These are phyloP conservation scores for Chlorella sorokiniana DNA, from an alignment of 139 green algal species.

Conservation along the genomic window DNA sequence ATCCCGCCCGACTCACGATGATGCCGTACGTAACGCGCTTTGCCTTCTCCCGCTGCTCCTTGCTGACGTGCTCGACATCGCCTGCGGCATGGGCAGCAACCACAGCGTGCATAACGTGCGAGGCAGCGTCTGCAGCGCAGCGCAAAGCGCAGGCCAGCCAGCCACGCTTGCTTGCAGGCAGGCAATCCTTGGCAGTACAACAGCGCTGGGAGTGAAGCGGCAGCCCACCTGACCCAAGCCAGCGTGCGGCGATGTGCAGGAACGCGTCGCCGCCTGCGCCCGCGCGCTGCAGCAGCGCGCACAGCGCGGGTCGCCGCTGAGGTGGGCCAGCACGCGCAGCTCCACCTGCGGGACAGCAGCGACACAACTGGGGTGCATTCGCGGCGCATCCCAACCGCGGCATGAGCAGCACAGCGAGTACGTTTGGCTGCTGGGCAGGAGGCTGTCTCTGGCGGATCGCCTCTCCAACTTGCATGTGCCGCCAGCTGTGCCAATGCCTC, in stretches of 20 bases:
- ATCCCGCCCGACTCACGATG: constrained; percentile 6
- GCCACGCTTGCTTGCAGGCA: not conserved
- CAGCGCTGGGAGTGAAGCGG: not conserved
- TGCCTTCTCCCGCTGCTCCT: constrained; percentile 57
- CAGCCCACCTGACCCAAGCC: constrained; percentile 30
- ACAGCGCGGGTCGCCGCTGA: constrained; percentile 54
- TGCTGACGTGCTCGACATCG: constrained; percentile 12
- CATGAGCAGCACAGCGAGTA: no score
- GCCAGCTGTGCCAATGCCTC: no score
- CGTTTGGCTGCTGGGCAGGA: no score
- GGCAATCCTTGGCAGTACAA: not conserved
- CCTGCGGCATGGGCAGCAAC: constrained; percentile 4
- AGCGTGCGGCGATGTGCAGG: constrained; percentile 52
- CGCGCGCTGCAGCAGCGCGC: constrained; percentile 41
- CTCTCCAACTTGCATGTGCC: no score
- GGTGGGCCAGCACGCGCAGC: constrained; percentile 70
- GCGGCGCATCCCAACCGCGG: no score
- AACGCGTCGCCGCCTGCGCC: constrained; percentile 56
- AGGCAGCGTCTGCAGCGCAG: not conserved
- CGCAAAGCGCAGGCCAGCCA: not conserved
- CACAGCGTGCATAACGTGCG: not conserved
- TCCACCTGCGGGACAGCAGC: constrained; percentile 59
- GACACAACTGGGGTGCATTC: no score
- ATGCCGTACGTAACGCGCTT: constrained; percentile 66
- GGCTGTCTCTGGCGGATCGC: no score